Percentiles rank a stretch among this genome's conserved stretches.
phyloP scores from a whole-genome alignment of 1,284 basidiomycete genomes.

The Irpex lacteus region DNA sequence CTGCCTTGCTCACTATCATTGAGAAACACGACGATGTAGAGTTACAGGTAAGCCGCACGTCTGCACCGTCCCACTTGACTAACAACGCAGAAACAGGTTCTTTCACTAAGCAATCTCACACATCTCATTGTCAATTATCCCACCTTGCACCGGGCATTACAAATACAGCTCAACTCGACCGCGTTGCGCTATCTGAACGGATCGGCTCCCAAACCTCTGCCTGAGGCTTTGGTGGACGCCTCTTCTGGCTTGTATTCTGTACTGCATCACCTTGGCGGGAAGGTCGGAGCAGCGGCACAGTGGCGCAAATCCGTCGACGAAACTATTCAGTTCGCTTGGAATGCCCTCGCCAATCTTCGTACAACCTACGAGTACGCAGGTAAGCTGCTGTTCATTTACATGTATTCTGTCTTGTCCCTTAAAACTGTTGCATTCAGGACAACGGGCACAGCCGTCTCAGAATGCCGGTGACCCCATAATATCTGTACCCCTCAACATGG shows the following conservation, averaged over 20 bases:
- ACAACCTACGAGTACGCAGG: conserved; percentile 51
- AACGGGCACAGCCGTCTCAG: not conserved
- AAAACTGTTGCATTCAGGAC: not conserved
- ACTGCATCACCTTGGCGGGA: conserved; percentile 71
- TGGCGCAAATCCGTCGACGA: conserved; percentile 77
- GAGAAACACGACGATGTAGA: conserved; percentile 50
- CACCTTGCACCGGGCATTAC: conserved; percentile 55
- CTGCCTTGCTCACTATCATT: conserved; percentile 50
- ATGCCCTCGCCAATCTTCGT: conserved; percentile 52
- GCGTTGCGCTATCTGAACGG: conserved; percentile 57
- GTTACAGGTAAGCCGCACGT: conserved; percentile 42
- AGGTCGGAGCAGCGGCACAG: conserved; percentile 63
- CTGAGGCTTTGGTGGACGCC: conserved; percentile 39
- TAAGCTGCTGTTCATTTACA: conserved; percentile 19
- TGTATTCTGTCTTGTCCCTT: too few species aligned
- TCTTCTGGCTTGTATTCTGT: conserved; percentile 56
- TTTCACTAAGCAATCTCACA: conserved; percentile 50
- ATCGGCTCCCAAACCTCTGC: conserved; percentile 40
- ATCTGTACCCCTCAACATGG: conserved; percentile 52
- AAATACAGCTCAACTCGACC: conserved; percentile 47
- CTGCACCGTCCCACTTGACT: not conserved
- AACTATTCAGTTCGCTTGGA: conserved; percentile 59
- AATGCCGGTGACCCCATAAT: conserved; percentile 35
- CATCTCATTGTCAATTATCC: conserved; percentile 63
- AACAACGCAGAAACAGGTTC: conserved; percentile 37